phyloP scores from a whole-genome alignment of 2,329 filamentous ascomycete genomes.

The Pseudogymnoascus sp. region DNA sequence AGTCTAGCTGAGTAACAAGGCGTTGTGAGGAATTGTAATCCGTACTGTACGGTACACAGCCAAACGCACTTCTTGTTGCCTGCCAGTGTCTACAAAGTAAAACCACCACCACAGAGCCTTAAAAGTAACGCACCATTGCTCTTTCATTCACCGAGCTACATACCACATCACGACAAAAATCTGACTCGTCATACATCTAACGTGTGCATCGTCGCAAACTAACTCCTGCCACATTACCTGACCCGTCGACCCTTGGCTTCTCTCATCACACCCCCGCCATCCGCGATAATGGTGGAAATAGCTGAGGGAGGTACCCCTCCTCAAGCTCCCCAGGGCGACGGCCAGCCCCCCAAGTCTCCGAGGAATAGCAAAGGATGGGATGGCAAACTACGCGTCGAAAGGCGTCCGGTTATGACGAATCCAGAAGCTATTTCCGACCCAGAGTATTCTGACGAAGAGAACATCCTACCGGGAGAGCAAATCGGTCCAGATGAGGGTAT shows the following conservation, averaged over 20 bases:
- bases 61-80: not conserved
- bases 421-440: conserved; percentile 76
- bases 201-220: not conserved
- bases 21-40: too few relatives aligned
- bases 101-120: not conserved
- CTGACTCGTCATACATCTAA: not conserved
- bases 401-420: conserved; percentile 60
- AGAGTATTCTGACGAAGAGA: conserved; percentile 71
- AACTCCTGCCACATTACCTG: not conserved
- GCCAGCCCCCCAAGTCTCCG: conserved; percentile 20
- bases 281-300: not conserved
- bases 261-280: not conserved
- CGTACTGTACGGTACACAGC: not conserved
- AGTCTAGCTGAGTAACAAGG: not conserved
- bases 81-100: not conserved
- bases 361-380: conserved; percentile 68
- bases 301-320: not conserved
- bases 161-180: not conserved
- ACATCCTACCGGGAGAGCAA: conserved; percentile 60
- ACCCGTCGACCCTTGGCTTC: not conserved
- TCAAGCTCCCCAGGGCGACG: conserved; percentile 11
- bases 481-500: conserved; percentile 75
- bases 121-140: not conserved
- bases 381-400: conserved; percentile 69
- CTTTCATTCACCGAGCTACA: not conserved